Base-by-base conservation (phyloP, 148 eudicot species). In the Chenopodium formosanum region DNA sequence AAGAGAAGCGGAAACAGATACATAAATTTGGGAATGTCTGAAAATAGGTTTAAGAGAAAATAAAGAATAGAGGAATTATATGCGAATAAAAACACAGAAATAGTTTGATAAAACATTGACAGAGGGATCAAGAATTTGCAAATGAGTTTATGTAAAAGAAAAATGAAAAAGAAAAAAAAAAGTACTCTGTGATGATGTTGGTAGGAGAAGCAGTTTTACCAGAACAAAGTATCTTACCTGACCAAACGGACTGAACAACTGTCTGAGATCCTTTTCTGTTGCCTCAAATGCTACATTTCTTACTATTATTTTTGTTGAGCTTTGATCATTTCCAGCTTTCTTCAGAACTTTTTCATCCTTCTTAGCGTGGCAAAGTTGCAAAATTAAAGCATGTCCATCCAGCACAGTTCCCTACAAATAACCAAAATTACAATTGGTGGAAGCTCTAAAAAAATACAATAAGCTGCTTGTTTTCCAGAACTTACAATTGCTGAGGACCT, bases 201-300 rank as follows among this genome's bases (percentile, higher is more conserved):
- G 44, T 37, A 5, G 8, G 44, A 52, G 31, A 32, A 81, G 31
- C 4, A 75, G 19, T 20, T 47, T 47, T 19, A 27, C 12, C 22
- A 73, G 14, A 5, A 73, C 4, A 20, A 75, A 7, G 37, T 78
- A 31, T 13, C 25, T 76, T 86, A 96, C 99, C 98, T 96, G 95
- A 50, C 99, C 98, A 79, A 92, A 96, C 72, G 93, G 94, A 84
- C 90, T 91, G 79, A 94, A 96, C 17, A 96, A 83, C 80, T 94
- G 98, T 72, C 91, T 90, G 58, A 96, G 90, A 78, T 96, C 97
- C 84, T 94, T 94, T 80, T 89, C 91, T n/a, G 98, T 96, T 76
- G 98, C 99, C 89, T 96, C 98, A 82, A 96, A 96, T 79, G 99
- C 98, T 70, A 96, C 97, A 85, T 96, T 96, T 82, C 98, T 91